Percentiles rank a stretch among this genome's conserved stretches.
Conservation (phyloP, 2,329 filamentous ascomycete species). For the Knufia petricola region DNA sequence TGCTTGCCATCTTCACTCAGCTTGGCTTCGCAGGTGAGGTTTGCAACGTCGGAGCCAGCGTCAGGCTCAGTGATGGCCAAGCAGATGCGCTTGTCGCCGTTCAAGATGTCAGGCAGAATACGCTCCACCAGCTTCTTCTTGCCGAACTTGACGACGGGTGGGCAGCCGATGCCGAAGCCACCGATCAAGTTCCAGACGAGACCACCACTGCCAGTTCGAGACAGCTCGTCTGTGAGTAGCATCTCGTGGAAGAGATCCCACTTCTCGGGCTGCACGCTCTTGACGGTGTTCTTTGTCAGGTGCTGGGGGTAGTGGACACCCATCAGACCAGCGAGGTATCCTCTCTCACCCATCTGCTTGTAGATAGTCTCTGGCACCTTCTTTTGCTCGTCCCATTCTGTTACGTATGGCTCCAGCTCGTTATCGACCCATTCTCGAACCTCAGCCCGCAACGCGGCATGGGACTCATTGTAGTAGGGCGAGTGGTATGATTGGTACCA, state of each 20-base stretch:
- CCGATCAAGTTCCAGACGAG: slow-evolving; percentile 96
- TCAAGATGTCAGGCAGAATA: slow-evolving; percentile 77
- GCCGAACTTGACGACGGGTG: slow-evolving; percentile 85
- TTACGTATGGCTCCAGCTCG: slow-evolving; percentile 82
- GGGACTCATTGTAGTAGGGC: slow-evolving; percentile 90
- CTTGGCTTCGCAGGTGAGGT: slow-evolving; percentile 91
- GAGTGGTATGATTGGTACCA: slow-evolving; percentile 99
- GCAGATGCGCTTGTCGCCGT: slow-evolving; percentile 93
- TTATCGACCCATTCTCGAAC: slow-evolving; percentile 84
- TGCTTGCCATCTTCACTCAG: slow-evolving; percentile 92
- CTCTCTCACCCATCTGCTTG: slow-evolving; percentile 87
- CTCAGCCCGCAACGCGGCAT: slow-evolving; percentile 82
- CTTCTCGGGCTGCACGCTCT: slow-evolving; percentile 72
- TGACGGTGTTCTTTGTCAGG: slow-evolving; percentile 60
- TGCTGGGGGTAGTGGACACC: slow-evolving; percentile 69
- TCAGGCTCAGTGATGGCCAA: slow-evolving; percentile 95
- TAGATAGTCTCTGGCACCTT: slow-evolving; percentile 81
- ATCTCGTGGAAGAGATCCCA: slow-evolving; percentile 99
- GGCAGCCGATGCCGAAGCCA: slow-evolving; percentile 91
- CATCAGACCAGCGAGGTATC: slow-evolving; percentile 83
- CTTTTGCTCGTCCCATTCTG: slow-evolving; percentile 95
- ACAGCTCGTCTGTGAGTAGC: slow-evolving; percentile 88
- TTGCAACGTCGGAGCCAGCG: slow-evolving; percentile 89
- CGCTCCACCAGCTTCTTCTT: slow-evolving; percentile 75
- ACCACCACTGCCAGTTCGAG: slow-evolving; percentile 76